Evolutionary conservation across 192 early-diverging fungal species (phyloP), one percentile per base, ranked within the genome.

Genomic region (Paraglomus brasilianum): DNA sequence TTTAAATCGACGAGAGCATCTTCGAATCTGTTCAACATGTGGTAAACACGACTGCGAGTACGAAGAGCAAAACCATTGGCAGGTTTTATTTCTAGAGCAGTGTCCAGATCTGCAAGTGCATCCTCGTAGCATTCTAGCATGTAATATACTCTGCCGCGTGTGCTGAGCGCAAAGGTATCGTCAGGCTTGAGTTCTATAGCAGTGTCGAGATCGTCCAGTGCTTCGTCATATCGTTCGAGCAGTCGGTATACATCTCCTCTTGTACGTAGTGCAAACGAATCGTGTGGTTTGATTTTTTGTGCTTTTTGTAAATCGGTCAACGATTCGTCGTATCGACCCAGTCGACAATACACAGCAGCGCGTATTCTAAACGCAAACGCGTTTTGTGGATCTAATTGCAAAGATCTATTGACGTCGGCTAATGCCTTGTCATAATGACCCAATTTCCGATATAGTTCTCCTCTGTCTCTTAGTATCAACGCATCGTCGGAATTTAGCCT

Each of bases 111-210:
- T 8, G 43, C 14, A 41, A 50, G 39, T 14, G 48, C 48, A 19
- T 66, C 64, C 36, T 65, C 47, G 52, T 40, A 50, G 14, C 64
- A 41, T 36, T 9, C 11, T 8, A 60, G 42, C 58, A 60, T 60
- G 19, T 60, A 60, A 60, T 60, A 60, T 9, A 60, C 22, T 7
- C 38, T 41, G n/a, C 58, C 58, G 19, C 58, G 58, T 19, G 39
- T 60, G 9, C 38, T 36, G 1, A 39, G 42, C 19, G 58, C 58
- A 36, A 60, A 60, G 1, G 42, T 24, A 15, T 17, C 19, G 22
- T 41, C 0, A 0, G 15, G 39, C 19, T 60, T 60, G 39, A 60
- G 42, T n/a, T 13, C 17, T 39, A 60, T 36, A 5, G 58, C 58
- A 9, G n/a, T 10, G 42, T 60, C 58, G 39, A 60, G 42, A 43